Conservation (phyloP, 139 green algal species). For the Asterochloris sp. region DNA sequence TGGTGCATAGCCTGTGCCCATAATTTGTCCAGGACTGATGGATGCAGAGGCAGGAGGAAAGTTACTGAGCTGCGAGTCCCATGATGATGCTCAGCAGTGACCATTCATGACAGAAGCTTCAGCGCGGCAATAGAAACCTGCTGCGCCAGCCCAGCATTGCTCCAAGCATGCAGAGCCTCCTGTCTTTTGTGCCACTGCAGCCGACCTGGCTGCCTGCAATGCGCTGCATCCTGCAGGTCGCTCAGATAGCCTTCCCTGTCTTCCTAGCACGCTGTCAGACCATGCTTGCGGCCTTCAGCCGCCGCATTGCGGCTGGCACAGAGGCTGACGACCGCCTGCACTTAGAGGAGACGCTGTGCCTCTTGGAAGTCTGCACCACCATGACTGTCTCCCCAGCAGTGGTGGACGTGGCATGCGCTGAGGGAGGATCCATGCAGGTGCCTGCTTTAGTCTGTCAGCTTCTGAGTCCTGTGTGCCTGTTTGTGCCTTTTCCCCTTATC, state of each 20-base stretch:
- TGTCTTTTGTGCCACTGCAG: background rate
- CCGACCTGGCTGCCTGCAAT: background rate
- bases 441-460: background rate
- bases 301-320: slow-evolving; percentile 4
- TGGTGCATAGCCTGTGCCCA: background rate
- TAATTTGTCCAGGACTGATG: background rate
- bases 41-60: background rate
- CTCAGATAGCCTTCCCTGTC: slow-evolving; percentile 61
- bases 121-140: background rate
- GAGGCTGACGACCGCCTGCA: slow-evolving; percentile 11
- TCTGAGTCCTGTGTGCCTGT: background rate
- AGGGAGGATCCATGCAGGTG: background rate
- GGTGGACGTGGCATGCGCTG: slow-evolving; percentile 28
- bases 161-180: too few relatives aligned
- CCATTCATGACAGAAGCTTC: background rate
- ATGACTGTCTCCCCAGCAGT: slow-evolving; percentile 43
- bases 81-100: background rate
- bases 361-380: slow-evolving; percentile 47
- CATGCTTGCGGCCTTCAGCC: slow-evolving; percentile 42
- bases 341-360: slow-evolving; percentile 43
- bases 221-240: slow-evolving; percentile 27
- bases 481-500: background rate
- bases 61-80: background rate
- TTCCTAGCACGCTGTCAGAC: slow-evolving; percentile 57
- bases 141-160: background rate